phyloP scores from a whole-genome alignment of 1,284 basidiomycete species.

The Marasmius sp. region DNA sequence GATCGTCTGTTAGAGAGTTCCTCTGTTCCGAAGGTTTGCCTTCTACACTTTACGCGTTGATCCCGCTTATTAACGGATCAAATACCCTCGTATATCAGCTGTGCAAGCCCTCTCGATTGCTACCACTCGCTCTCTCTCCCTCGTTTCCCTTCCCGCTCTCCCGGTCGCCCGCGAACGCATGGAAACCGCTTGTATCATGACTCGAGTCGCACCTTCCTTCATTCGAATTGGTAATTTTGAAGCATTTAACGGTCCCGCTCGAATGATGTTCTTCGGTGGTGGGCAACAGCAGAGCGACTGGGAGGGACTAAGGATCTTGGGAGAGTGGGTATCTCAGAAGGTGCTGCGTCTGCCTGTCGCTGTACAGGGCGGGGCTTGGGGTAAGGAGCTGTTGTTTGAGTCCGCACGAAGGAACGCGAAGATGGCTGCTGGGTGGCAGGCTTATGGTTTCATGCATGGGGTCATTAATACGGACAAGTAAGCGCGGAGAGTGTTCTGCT shows the following conservation, averaged over 20 bases:
- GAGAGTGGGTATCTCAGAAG: conserved; percentile 66
- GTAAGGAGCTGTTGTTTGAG: conserved; percentile 71
- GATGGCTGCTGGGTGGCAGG: conserved; percentile 95
- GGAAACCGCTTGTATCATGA: conserved; percentile 80
- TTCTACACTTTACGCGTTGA: background rate
- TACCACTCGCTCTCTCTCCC: conserved; percentile 84
- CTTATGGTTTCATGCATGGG: conserved; percentile 89
- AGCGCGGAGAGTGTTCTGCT: conserved; percentile 19
- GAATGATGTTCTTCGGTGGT: conserved; percentile 69
- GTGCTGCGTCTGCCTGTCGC: conserved; percentile 53
- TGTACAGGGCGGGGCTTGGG: conserved; percentile 60
- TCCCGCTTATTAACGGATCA: background rate
- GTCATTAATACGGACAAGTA: conserved; percentile 98
- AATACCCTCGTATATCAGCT: conserved; percentile 48
- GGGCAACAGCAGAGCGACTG: conserved; percentile 75
- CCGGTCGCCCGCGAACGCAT: conserved; percentile 78
- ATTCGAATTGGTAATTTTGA: conserved; percentile 92
- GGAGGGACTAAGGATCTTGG: conserved; percentile 73
- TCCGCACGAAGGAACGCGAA: conserved; percentile 80
- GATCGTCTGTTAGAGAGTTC: conserved; percentile 92
- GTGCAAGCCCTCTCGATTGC: conserved; percentile 88
- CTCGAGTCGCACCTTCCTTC: conserved; percentile 88
- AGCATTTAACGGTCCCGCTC: conserved; percentile 74
- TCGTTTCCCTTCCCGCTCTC: conserved; percentile 77
- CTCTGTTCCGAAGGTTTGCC: conserved; percentile 78